A percentile compares a stretch with the other conserved stretches of the same genome.
Conservation (phyloP, 352 stramenopile genomes). For the Phytophthora multivora region DNA sequence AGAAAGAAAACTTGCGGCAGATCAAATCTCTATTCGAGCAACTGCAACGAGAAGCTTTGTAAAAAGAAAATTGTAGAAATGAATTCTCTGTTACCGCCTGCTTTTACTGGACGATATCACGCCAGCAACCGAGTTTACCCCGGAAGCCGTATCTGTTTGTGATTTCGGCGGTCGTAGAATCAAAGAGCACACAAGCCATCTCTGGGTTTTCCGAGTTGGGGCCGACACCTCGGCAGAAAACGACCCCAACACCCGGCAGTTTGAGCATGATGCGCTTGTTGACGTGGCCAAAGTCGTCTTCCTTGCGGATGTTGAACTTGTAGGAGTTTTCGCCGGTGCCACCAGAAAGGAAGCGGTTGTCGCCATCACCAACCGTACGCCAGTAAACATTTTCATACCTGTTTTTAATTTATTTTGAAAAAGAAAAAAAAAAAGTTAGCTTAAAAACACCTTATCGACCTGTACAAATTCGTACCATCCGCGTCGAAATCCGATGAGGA, state of each 20-base stretch:
- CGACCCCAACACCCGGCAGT: slow-evolving; percentile 14
- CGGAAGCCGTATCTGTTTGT: slow-evolving; percentile 9
- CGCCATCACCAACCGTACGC: slow-evolving; percentile 9
- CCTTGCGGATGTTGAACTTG: slow-evolving; percentile 20
- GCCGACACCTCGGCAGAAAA: slow-evolving; percentile 18
- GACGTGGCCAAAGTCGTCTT: slow-evolving; percentile 18
- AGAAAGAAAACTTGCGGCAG: slow-evolving; percentile 71
- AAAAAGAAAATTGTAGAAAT: no score
- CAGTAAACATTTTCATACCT: slow-evolving; percentile 14
- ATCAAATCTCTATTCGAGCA: slow-evolving; percentile 83
- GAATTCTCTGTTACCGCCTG: no score
- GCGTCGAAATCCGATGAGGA: slow-evolving; percentile 23
- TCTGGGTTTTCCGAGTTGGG: slow-evolving; percentile 3
- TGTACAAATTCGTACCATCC: slow-evolving; percentile 10
- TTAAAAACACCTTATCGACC: background rate
- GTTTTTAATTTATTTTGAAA: no score
- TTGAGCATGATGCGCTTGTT: slow-evolving; percentile 20
- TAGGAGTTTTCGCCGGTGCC: background rate
- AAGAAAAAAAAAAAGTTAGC: no score
- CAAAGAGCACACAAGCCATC: slow-evolving; percentile 26
- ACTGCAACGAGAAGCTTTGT: slow-evolving; percentile 51
- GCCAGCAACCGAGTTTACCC: slow-evolving; percentile 18
- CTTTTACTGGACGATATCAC: slow-evolving; percentile 23
- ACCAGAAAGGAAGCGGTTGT: slow-evolving; percentile 6
- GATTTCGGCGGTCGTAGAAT: slow-evolving; percentile 1